Base-by-base conservation (phyloP, 1,139 yeast species). In the Saccharomyces pastorianus region DNA sequence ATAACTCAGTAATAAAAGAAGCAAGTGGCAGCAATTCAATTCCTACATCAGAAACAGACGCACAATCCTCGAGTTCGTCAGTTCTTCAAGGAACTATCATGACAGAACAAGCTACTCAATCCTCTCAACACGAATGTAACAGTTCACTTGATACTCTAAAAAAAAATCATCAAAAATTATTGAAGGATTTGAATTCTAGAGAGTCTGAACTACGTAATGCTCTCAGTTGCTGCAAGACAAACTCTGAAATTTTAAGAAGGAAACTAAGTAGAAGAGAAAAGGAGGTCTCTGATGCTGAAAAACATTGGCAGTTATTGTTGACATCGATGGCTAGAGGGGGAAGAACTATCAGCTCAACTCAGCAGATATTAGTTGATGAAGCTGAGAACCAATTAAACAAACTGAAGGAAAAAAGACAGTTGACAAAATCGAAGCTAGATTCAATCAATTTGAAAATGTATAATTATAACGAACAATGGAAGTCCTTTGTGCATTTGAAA, bases 231-330 rank as follows among this genome's bases (percentile, higher is more conserved):
- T 50, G 59, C 9, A 55, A 57, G 23, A 57, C 61, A 8, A 61
- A 56, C 11, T 56, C 53, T 27, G 53, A 54, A 17, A 60, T 64
- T 5, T 46, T 64, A 29, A 52, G 55, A 20, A 58, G 56, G 49
- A 64, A 63, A 49, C 47, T 63, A n/a, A 51, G 41, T 4, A 61
- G 55, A 29, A 58, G 68, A 41, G 63, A 62, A 48, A 53, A 58
- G 41, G 58, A 55, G 13, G 56, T 63, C 4, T 46, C 34, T 3
- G 59, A 57, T 2, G 60, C 61, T 2, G 55, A 55, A 31, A 52
- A 56, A 20, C 63, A 61, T 47, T 44, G 53, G 50, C 41, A 47
- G 6, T 46, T 61, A 11, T 51, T 61, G 4, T 34, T 49, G 17
- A 61, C 50, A 44, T 46, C 59, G 7, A 41, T 50, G 17, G 46